Base-by-base conservation (phyloP, 352 stramenopile species). In the Saprolegnia diclina region DNA sequence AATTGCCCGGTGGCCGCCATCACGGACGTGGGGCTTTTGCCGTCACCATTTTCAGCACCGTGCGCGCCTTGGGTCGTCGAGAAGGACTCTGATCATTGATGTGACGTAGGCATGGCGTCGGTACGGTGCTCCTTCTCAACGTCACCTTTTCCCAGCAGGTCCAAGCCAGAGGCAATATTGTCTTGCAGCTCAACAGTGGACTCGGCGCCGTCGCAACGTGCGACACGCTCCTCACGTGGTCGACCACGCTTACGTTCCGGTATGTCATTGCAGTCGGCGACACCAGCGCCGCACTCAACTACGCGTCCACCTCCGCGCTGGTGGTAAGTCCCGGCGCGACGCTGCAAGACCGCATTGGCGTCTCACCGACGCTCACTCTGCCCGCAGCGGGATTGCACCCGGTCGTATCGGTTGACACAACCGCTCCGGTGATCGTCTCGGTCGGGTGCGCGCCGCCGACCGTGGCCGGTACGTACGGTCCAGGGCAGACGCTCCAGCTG, bases 61-160 rank as follows among this genome's bases (percentile, higher is more conserved):
- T 69, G 42, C 0, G 40, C n/a, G 5, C 5, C 56, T 52, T 7
- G 21, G 4, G 9, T 4, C 1, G 10, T 68, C 44, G n/a, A 24
- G 16, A 3, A 14, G 19, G 11, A 4, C 54, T 73, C 4, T 89
- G 77, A 46, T 70, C 74, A 59, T 24, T 11, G 9, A 48, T 48
- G 42, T 5, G 75, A 78, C 67, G 81, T 87, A 72, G 55, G 18
- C 92, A 85, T 29, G 84, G 85, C 14, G 82, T 89, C 6, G 87
- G 87, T 0, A 80, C 84, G 32, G 75, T 74, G 0, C 65, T 95
- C 0, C 77, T 67, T 5, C 65, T 95, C 46, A 74, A 86, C 73
- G 76, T 95, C 3, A 83, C 75, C 16, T 95, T 94, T 69, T 91
- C 85, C 0, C 85, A 93, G 42, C 85, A 95, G 64, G 82, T 95